A percentile compares a stretch with the other conserved stretches of the same genome.
Evolutionary conservation across 495 filamentous ascomycete species (phyloP).

Genomic region (Cenococcum geophilum): DNA sequence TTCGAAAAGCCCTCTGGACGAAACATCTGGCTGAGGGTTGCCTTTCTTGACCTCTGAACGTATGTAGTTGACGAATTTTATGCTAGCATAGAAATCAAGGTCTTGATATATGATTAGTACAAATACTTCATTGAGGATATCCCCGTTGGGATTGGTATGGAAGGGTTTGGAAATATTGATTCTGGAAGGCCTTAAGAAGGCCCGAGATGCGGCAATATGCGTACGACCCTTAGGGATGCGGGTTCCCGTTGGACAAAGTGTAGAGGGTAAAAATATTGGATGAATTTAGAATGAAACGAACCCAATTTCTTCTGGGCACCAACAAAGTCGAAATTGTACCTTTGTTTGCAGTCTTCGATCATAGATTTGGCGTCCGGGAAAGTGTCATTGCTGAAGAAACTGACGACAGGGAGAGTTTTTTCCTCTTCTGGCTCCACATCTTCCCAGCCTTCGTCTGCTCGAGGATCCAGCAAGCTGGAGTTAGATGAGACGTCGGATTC

Average conservation of each 20-base stretch:
- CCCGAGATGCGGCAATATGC: not conserved
- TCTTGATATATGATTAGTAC: slow-evolving; percentile 36
- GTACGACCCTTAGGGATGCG: not conserved
- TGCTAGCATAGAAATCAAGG: slow-evolving; percentile 73
- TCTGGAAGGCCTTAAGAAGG: not conserved
- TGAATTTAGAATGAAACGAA: slow-evolving; percentile 38
- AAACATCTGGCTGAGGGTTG: slow-evolving; percentile 45
- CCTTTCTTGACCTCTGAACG: slow-evolving; percentile 51
- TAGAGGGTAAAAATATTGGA: not conserved
- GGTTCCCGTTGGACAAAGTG: not conserved
- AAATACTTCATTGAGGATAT: too few species aligned
- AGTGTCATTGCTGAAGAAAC: slow-evolving; percentile 62
- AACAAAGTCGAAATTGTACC: slow-evolving; percentile 68
- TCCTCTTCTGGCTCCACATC: slow-evolving; percentile 62
- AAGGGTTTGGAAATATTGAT: not conserved
- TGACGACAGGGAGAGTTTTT: slow-evolving; percentile 53
- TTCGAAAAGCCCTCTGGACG: slow-evolving; percentile 50
- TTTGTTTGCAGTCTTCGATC: slow-evolving; percentile 65
- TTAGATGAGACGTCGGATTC: slow-evolving; percentile 3
- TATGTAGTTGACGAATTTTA: slow-evolving; percentile 83
- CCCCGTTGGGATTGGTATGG: not conserved
- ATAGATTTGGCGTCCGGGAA: slow-evolving; percentile 61
- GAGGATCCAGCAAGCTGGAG: slow-evolving; percentile 30
- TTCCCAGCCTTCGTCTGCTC: slow-evolving; percentile 68
- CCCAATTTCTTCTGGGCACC: slow-evolving; percentile 56